Percentiles rank a stretch among this genome's conserved stretches.
phyloP scores from a whole-genome alignment of 2,329 filamentous ascomycete species.

The Magnaporthiopsis rhizophila region DNA sequence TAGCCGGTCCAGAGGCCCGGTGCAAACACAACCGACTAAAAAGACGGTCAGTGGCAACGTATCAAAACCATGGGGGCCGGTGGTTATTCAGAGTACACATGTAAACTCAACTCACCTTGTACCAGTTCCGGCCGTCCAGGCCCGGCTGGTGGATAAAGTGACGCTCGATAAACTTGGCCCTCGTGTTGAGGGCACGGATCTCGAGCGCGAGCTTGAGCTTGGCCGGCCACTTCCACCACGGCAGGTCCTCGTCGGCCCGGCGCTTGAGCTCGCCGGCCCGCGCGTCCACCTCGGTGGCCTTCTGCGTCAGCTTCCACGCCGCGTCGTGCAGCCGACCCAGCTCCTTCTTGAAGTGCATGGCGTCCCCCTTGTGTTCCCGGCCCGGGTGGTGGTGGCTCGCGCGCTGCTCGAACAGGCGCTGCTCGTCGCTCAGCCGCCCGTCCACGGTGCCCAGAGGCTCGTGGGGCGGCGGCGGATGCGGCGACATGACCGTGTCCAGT shows the following conservation, averaged over 20 bases:
- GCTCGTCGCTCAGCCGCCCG: constrained; percentile 18
- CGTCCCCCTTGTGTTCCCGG: constrained; percentile 4
- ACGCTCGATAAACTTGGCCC: constrained; percentile 79
- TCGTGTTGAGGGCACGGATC: constrained; percentile 59
- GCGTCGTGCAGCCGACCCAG: constrained; percentile 25
- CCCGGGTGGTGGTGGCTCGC: constrained; percentile 14
- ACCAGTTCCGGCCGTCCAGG: constrained; percentile 75
- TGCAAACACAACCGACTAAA: constrained; percentile 24
- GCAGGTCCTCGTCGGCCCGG: constrained; percentile 42
- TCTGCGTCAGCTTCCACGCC: constrained; percentile 23
- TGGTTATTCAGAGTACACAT: too few species aligned
- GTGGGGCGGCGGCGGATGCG: constrained; percentile 10
- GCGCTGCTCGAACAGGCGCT: constrained; percentile 26
- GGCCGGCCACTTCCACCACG: constrained; percentile 73
- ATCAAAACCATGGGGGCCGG: constrained; percentile 10
- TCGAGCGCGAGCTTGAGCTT: constrained; percentile 45
- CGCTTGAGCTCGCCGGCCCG: constrained; percentile 28
- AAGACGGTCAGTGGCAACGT: background rate
- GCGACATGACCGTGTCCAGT: constrained; percentile 25
- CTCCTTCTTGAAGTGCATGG: constrained; percentile 15
- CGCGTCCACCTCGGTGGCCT: constrained; percentile 37
- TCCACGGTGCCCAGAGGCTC: constrained; percentile 1
- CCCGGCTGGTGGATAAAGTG: constrained; percentile 69
- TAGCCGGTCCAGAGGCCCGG: constrained; percentile 87
- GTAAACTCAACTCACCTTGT: constrained; percentile 50